Percentiles rank a stretch among this genome's conserved stretches.
Evolutionary conservation across 192 early-diverging fungal genomes (phyloP).

Genomic region (Paraglomus brasilianum): DNA sequence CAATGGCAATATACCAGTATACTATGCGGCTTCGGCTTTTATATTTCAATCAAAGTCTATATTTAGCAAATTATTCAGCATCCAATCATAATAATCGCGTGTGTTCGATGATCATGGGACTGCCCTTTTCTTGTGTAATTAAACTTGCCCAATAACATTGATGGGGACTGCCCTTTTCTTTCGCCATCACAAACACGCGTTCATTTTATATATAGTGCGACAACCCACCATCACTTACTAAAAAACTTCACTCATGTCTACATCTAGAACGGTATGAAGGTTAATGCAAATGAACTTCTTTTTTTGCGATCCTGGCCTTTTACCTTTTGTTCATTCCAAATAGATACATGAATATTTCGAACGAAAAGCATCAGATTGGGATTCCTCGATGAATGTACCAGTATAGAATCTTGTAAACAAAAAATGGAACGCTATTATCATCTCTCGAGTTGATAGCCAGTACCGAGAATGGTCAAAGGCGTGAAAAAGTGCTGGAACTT

Average conservation of each 20-base stretch:
- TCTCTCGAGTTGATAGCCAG: conserved; percentile 5
- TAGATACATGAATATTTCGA: conserved; percentile 8
- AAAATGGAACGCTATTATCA: conserved; percentile 12
- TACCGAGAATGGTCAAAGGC: conserved; percentile 4
- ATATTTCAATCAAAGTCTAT: too few species aligned
- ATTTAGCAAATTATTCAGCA: too few species aligned
- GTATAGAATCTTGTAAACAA: background rate
- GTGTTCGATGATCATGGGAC: too few species aligned
- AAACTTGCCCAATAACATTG: too few species aligned
- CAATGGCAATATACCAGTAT: too few species aligned
- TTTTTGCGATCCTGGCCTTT: background rate
- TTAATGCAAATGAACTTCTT: too few species aligned
- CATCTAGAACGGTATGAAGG: too few species aligned
- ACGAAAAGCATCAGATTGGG: conserved; percentile 9
- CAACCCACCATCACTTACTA: conserved; percentile 11
- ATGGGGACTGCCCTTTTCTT: too few species aligned
- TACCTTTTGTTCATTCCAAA: background rate
- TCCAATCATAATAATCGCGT: too few species aligned
- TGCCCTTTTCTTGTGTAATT: too few species aligned
- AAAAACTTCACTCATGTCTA: conserved; percentile 10
- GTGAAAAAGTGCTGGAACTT: background rate
- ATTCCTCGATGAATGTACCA: conserved; percentile 11
- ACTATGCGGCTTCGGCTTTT: too few species aligned
- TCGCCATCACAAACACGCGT: too few species aligned
- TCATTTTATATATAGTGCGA: conserved; percentile 15